Percentiles rank a stretch among this genome's conserved stretches.
Evolutionary conservation across 306 rosid species (phyloP).

Genomic region (Casuarina equisetifolia): DNA sequence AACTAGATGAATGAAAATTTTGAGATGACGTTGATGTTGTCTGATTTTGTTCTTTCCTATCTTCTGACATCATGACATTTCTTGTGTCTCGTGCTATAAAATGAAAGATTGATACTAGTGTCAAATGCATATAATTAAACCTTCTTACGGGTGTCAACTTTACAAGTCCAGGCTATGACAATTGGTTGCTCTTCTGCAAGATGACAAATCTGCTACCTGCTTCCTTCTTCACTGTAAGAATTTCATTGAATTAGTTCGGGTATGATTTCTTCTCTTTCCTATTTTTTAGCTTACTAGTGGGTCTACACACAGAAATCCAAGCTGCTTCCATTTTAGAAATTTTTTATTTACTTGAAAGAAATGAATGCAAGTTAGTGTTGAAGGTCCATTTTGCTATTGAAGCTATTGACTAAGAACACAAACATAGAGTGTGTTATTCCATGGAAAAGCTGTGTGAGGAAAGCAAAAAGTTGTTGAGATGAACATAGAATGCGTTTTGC

Average conservation of each 20-base stretch:
- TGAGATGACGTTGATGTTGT: background rate
- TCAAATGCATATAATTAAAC: background rate
- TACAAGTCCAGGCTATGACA: background rate
- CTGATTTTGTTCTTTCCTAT: background rate
- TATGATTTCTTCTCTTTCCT: slow-evolving; percentile 42
- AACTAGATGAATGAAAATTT: background rate
- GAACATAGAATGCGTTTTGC: background rate
- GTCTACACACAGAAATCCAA: background rate
- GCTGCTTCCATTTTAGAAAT: background rate
- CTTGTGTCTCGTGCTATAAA: background rate
- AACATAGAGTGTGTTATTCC: too few species aligned
- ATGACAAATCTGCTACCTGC: slow-evolving; percentile 85
- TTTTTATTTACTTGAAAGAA: background rate
- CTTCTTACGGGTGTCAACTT: background rate
- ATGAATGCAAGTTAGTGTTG: background rate
- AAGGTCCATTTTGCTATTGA: background rate
- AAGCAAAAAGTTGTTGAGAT: too few species aligned
- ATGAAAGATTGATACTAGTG: background rate
- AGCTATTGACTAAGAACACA: too few species aligned
- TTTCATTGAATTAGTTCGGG: slow-evolving; percentile 93
- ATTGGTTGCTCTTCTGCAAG: slow-evolving; percentile 59
- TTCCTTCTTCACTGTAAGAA: slow-evolving; percentile 95
- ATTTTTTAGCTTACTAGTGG: slow-evolving; percentile 6
- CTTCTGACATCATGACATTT: background rate
- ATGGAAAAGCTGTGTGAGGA: too few species aligned